These are phyloP conservation scores for Fonsecaea multimorphosa DNA, from an alignment of 2,329 filamentous ascomycete species.

Conservation along the genomic window DNA sequence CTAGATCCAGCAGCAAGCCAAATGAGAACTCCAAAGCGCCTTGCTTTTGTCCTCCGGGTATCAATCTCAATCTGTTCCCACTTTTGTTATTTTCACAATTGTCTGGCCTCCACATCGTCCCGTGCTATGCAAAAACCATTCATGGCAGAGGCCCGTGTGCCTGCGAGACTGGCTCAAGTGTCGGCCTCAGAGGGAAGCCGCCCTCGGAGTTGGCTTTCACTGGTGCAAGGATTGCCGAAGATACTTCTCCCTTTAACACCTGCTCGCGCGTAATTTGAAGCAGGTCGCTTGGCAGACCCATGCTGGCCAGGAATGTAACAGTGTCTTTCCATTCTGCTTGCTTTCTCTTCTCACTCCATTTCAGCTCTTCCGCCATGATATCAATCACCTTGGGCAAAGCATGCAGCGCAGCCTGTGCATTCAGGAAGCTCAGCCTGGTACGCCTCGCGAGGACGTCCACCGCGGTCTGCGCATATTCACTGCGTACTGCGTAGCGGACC, in stretches of 20 bases:
- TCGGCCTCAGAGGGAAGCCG: slow-evolving; percentile 21
- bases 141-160: slow-evolving; percentile 25
- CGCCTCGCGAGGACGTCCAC: slow-evolving; percentile 85
- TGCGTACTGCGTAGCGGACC: slow-evolving; percentile 81
- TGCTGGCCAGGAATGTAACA: slow-evolving; percentile 63
- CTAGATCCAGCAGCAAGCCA: too few relatives aligned
- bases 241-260: slow-evolving; percentile 46
- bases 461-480: slow-evolving; percentile 91
- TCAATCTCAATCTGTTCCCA: not conserved
- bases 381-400: slow-evolving; percentile 85
- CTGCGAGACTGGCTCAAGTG: slow-evolving; percentile 20
- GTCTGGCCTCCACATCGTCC: not conserved
- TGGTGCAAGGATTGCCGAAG: slow-evolving; percentile 21
- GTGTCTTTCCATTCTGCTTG: slow-evolving; percentile 80
- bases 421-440: slow-evolving; percentile 85
- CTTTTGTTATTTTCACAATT: not conserved
- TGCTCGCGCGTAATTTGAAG: slow-evolving; percentile 62
- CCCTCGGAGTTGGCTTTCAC: slow-evolving; percentile 17
- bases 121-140: not conserved
- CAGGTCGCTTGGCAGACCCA: slow-evolving; percentile 66
- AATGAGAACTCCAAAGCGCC: slow-evolving; percentile 1
- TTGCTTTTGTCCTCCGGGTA: not conserved
- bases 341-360: slow-evolving; percentile 75
- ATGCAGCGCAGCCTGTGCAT: slow-evolving; percentile 87
- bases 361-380: slow-evolving; percentile 82